Evolutionary conservation across 2,329 filamentous ascomycete species (phyloP), one percentile per base, ranked within the genome.

Genomic region (Monilinia aucupariae): DNA sequence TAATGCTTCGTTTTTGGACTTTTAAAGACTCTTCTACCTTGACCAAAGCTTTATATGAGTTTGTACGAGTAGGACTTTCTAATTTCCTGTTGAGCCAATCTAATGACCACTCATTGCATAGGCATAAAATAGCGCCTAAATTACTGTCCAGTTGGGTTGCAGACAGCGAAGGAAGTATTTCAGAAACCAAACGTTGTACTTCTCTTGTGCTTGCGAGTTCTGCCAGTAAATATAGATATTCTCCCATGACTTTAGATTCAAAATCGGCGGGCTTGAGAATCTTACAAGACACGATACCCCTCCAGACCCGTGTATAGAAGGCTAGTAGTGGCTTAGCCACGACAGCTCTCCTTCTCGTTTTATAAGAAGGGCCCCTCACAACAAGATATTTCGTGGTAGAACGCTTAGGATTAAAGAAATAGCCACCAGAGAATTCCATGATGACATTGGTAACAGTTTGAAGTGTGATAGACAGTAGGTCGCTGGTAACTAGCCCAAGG

Each of bases 241-340:
- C 50, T 22, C 60, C 58, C 37, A 71, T 53, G 20, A 65, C 62
- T 39, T 52, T 39, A 8, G 43, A 53, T 45, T 65, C 61, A 32
- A 70, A 62, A 27, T 70, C 67, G 20, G 47, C 59, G 5, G 67
- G 61, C 12, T 53, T 51, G 34, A 72, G 34, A 48, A 71, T 67
- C 63, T 69, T 68, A 43, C 64, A 70, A 30, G 61, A 61, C 27
- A 60, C 48, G 12, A 73, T 65, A 3, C 71, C 70, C 13, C 67
- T 52, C 71, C 71, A 74, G 34, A 70, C 49, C n/a, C 64, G 54
- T 55, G 64, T 53, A 55, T 67, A 72, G 41, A 73, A 67, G 13
- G 59, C 37, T n/a, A 68, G 50, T n/a, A 63, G 63, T 12, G 59
- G 51, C 37, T 51, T 53, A 17, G 58, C 45, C 12, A 48, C 58